Conservation (phyloP, 805 yeast species). For the Helenozyma rhizophorensis region DNA sequence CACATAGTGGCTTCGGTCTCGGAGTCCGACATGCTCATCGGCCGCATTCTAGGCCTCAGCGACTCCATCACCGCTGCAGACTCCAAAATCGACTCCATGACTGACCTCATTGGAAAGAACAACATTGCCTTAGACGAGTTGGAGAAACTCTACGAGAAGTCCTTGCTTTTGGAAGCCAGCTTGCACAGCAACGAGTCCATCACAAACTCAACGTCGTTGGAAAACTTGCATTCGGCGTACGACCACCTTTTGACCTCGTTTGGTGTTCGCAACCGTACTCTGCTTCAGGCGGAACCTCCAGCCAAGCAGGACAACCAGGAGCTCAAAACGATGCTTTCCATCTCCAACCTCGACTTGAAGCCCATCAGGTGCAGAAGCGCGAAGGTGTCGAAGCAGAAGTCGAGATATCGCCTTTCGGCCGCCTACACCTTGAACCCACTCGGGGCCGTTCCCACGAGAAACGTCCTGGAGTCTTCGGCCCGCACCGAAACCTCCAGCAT, state of each 20-base stretch:
- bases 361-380: slow-evolving; percentile 34
- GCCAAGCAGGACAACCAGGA: background rate
- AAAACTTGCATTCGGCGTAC: slow-evolving; percentile 27
- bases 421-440: slow-evolving; percentile 36
- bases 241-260: slow-evolving; percentile 18
- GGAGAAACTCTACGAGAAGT: slow-evolving; percentile 27
- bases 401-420: slow-evolving; percentile 35
- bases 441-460: slow-evolving; percentile 15
- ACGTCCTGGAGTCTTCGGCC: slow-evolving; percentile 12
- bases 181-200: slow-evolving; percentile 26
- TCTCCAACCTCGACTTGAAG: slow-evolving; percentile 34
- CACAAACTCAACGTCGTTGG: slow-evolving; percentile 29
- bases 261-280: slow-evolving; percentile 7
- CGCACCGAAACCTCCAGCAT: slow-evolving; percentile 11
- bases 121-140: slow-evolving; percentile 20
- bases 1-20: slow-evolving; percentile 18
- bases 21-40: slow-evolving; percentile 21
- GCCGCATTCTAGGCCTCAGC: slow-evolving; percentile 17
- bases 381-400: slow-evolving; percentile 36
- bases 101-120: slow-evolving; percentile 21
- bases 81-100: slow-evolving; percentile 24
- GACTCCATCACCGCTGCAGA: slow-evolving; percentile 24
- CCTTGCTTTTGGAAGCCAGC: slow-evolving; percentile 31
- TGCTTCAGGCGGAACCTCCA: background rate
- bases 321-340: slow-evolving; percentile 22